Evolutionary conservation across 164 flowering plant species (phyloP).

Genomic region (Aristolochia fimbriata): DNA sequence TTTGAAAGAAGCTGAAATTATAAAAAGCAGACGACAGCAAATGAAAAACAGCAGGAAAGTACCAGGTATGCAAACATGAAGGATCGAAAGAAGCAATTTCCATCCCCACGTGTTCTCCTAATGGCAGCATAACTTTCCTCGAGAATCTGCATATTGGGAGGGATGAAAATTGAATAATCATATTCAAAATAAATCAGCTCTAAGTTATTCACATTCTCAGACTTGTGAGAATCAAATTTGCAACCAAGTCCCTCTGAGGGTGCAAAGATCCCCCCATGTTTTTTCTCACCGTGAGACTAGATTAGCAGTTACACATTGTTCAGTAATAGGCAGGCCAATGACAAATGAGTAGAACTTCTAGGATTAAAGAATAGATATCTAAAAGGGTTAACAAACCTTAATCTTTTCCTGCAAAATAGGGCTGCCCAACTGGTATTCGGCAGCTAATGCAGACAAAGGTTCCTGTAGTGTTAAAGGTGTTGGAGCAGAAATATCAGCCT

Average conservation of each 20-base stretch:
- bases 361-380: background rate
- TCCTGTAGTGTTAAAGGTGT: constrained; percentile 44
- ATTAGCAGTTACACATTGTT: too few relatives aligned
- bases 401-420: constrained; percentile 74
- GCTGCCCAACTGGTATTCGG: constrained; percentile 80
- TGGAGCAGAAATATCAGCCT: background rate
- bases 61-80: constrained; percentile 97
- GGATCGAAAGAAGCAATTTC: constrained; percentile 92
- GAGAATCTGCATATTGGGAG: constrained; percentile 42
- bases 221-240: too few relatives aligned
- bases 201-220: too few relatives aligned
- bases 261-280: too few relatives aligned
- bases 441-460: constrained; percentile 66
- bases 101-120: constrained; percentile 96
- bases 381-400: constrained; percentile 35
- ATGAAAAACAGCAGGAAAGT: constrained; percentile 21
- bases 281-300: too few relatives aligned
- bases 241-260: too few relatives aligned
- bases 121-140: constrained; percentile 56
- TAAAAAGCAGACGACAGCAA: constrained; percentile 5
- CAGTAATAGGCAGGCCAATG: too few relatives aligned
- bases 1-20: constrained; percentile 11
- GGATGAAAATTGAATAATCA: too few relatives aligned
- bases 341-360: background rate
- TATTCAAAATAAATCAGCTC: too few relatives aligned